A percentile compares a stretch with the other conserved stretches of the same genome.
These are phyloP conservation scores for Dichotomocladium elegans DNA, from an alignment of 371 early-diverging fungal genomes.

Conservation along the genomic window DNA sequence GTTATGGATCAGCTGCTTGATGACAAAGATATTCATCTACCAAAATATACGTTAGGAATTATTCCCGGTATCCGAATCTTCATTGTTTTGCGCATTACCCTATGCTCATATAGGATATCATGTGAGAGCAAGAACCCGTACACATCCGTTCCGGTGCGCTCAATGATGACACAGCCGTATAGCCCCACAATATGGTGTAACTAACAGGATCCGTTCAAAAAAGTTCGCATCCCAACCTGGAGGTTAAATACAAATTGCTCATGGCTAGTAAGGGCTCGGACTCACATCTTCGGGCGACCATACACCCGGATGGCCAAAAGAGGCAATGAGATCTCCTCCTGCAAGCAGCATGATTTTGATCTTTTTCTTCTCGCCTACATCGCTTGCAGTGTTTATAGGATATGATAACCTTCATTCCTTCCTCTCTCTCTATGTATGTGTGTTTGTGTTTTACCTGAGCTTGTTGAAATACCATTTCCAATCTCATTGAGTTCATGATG, in stretches of 20 bases:
- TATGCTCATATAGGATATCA: slow-evolving; percentile 84
- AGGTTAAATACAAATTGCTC: not conserved
- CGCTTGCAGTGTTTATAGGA: not conserved
- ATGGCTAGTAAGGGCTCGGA: not conserved
- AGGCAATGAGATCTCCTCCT: slow-evolving; percentile 95
- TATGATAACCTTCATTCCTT: too few relatives aligned
- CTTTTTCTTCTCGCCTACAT: slow-evolving; percentile 44
- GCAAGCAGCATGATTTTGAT: slow-evolving; percentile 91
- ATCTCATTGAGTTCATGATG: slow-evolving; percentile 76
- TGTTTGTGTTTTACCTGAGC: too few relatives aligned
- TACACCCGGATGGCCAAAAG: slow-evolving; percentile 88
- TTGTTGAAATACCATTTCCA: slow-evolving; percentile 52
- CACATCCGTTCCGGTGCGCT: slow-evolving; percentile 93
- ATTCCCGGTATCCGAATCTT: not conserved
- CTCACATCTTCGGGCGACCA: slow-evolving; percentile 92
- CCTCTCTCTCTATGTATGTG: too few relatives aligned
- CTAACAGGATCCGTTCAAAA: slow-evolving; percentile 54
- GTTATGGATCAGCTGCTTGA: slow-evolving; percentile 94
- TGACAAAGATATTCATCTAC: slow-evolving; percentile 85
- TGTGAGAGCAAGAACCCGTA: slow-evolving; percentile 86
- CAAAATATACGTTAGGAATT: not conserved
- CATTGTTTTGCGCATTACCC: slow-evolving; percentile 42
- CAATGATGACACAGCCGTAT: slow-evolving; percentile 93
- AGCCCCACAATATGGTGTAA: slow-evolving; percentile 88
- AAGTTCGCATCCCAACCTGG: too few relatives aligned